Evolutionary conservation across 2,329 filamentous ascomycete species (phyloP), one percentile per base, ranked within the genome.

Genomic region (Cladosporium sp.): DNA sequence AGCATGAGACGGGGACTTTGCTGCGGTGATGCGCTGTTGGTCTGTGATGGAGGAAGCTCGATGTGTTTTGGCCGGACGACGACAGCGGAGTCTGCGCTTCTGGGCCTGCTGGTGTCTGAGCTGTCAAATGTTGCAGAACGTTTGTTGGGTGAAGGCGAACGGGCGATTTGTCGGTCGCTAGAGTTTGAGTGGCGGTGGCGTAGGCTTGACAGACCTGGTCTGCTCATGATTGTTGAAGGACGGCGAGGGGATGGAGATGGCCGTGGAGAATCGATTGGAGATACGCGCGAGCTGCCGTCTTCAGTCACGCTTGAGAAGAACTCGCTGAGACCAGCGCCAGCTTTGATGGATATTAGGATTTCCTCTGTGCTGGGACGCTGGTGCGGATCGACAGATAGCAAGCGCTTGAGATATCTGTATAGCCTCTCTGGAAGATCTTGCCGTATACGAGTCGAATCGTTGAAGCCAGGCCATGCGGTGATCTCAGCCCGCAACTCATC

Each of bases 401-500:
- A 82, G 65, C 87, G 87, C 75, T 92, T 93, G 4, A 99, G 83
- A 63, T 96, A 88, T 55, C 87, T 87, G 78, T 98, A 99, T 0
- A 99, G 85, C 76, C 91, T 90, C 5, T 92, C 85, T 0, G 95
- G 95, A 0, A 99, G 81, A 72, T 98, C 95, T 0, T 91, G 88
- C 1, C 94, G 86, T 69, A 90, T 85, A 40, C 89, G 71, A 18
- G 70, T 65, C 56, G 75, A 71, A 12, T 77, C 73, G 68, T 92
- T 87, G 71, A 98, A 96, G 0, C 95, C 95, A 63, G 88, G 82
- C 95, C 95, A 99, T 37, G 85, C 84, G 12, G 88, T 88, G 65
- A 99, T 98, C 77, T 99, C 95, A 3, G 85, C 89, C 50, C 93
- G 88, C 33, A 99, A 84, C 69, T 89, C 83, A 71, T 97, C 93